Percentiles rank a stretch among this genome's conserved stretches.
Conservation (phyloP, 371 early-diverging fungal genomes). For the Lichtheimia ramosa region DNA sequence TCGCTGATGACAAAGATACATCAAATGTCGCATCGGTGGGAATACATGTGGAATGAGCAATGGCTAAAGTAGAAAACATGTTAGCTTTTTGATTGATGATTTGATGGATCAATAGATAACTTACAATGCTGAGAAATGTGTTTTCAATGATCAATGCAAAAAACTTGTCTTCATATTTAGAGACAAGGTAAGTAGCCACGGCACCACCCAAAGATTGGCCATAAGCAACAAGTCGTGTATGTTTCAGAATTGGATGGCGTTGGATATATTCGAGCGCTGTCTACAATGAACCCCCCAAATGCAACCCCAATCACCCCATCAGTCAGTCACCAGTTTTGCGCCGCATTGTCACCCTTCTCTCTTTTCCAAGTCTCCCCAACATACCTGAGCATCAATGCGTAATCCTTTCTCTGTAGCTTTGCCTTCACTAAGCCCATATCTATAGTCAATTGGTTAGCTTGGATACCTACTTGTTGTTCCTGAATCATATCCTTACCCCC, state of each 20-base stretch:
- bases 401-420: slow-evolving; percentile 84
- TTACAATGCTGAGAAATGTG: slow-evolving; percentile 89
- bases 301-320: not conserved
- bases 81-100: not conserved
- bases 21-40: slow-evolving; percentile 69
- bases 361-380: not conserved
- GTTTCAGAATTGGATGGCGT: slow-evolving; percentile 70
- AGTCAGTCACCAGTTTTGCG: too few species aligned
- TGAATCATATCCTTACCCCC: slow-evolving; percentile 71
- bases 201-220: slow-evolving; percentile 98
- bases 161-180: slow-evolving; percentile 73
- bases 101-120: not conserved
- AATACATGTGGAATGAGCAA: slow-evolving; percentile 85
- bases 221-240: slow-evolving; percentile 81
- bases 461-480: too few species aligned
- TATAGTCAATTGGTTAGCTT: slow-evolving; percentile 19
- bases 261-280: slow-evolving; percentile 82
- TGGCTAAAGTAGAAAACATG: slow-evolving; percentile 49
- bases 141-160: slow-evolving; percentile 90
- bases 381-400: slow-evolving; percentile 84
- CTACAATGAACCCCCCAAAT: slow-evolving; percentile 27
- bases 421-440: slow-evolving; percentile 91
- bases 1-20: slow-evolving; percentile 85
- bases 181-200: slow-evolving; percentile 84
- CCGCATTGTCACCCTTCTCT: too few species aligned